Percentiles rank a stretch among this genome's conserved stretches.
Conservation (phyloP, 345 rosid genomes). For the Angophora floribunda region DNA sequence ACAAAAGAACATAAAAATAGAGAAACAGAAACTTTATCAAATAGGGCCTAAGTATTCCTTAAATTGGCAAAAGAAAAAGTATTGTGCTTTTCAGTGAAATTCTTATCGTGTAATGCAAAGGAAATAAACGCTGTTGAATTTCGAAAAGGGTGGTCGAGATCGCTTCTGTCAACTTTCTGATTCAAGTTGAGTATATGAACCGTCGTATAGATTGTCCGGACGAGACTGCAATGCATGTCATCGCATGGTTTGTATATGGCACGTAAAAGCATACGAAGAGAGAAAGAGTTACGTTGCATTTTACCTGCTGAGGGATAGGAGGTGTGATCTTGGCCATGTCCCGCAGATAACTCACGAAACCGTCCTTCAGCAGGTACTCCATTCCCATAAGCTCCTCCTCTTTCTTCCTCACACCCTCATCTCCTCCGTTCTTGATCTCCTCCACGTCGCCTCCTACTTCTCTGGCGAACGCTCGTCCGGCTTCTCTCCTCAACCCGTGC, state of each 20-base stretch:
- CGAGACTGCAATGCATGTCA: background rate
- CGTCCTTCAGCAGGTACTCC: conserved; percentile 21
- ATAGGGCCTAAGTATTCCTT: background rate
- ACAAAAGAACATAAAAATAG: too few relatives aligned
- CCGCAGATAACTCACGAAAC: conserved; percentile 15
- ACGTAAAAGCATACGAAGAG: background rate
- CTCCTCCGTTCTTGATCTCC: background rate
- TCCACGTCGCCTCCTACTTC: background rate
- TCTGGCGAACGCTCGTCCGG: background rate
- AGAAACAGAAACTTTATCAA: too few relatives aligned
- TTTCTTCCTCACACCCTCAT: background rate
- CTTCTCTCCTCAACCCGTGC: conserved; percentile 15
- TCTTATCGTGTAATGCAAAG: background rate
- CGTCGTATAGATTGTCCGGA: background rate
- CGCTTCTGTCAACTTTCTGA: background rate
- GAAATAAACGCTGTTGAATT: background rate
- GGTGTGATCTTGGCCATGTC: conserved; percentile 19
- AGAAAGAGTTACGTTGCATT: background rate
- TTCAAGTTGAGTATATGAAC: background rate
- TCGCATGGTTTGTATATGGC: background rate
- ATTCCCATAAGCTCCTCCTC: conserved; percentile 15
- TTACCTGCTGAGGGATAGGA: conserved; percentile 24
- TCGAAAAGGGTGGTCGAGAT: background rate
- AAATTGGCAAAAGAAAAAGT: rapidly evolving
- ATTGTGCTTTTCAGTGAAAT: background rate